phyloP scores from a whole-genome alignment of 345 rosid species.

The Cardamine chenopodiifolia region DNA sequence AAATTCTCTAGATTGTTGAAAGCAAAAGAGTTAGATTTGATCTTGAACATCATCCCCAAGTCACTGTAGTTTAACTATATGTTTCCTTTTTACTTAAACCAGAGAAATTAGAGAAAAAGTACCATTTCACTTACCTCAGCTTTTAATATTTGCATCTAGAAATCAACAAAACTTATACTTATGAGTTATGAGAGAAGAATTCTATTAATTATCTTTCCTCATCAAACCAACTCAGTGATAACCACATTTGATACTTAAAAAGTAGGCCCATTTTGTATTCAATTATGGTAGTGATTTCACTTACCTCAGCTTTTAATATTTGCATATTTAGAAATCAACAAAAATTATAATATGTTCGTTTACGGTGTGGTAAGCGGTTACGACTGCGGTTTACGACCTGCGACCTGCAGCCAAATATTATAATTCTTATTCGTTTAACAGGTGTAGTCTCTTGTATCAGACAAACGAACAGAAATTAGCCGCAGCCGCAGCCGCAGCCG shows the following conservation, averaged over 20 bases:
- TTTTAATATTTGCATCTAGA: background rate
- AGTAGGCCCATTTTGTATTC: background rate
- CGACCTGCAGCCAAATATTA: too few relatives aligned
- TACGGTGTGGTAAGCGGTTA: too few relatives aligned
- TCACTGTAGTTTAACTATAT: background rate
- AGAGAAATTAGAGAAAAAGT: background rate
- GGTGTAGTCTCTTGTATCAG: too few relatives aligned
- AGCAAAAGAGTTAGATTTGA: slow-evolving; percentile 5
- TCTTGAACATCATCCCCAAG: background rate
- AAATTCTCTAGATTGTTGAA: background rate
- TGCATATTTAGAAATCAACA: background rate
- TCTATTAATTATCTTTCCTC: background rate
- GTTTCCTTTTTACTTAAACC: background rate
- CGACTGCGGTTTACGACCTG: too few relatives aligned
- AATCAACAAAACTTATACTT: background rate
- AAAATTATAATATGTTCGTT: background rate
- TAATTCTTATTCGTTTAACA: too few relatives aligned
- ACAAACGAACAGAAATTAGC: too few relatives aligned
- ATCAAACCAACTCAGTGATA: background rate
- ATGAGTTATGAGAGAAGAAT: background rate
- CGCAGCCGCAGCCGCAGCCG: too few relatives aligned
- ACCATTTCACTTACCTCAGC: background rate
- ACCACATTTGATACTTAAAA: background rate
- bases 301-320: background rate
- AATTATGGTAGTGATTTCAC: background rate